Evolutionary conservation across 2,329 filamentous ascomycete species (phyloP).

Genomic region (Blastomyces percursus): DNA sequence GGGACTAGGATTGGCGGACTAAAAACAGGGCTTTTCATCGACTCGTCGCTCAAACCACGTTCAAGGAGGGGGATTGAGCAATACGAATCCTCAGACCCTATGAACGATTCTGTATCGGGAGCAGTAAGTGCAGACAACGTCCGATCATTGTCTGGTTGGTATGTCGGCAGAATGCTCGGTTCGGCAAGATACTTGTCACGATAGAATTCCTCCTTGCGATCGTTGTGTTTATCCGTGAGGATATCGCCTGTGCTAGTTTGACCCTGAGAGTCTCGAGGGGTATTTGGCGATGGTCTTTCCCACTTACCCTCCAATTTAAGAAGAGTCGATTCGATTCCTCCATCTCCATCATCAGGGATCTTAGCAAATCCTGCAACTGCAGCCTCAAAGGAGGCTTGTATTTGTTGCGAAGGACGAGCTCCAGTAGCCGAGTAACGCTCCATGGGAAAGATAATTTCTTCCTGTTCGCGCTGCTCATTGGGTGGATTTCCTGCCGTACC

Average conservation of each 20-base stretch:
- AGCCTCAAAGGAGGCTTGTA: constrained; percentile 67
- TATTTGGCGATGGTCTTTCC: constrained; percentile 39
- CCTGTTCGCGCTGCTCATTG: constrained; percentile 4
- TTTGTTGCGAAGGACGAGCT: constrained; percentile 46
- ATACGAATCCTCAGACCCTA: constrained; percentile 61
- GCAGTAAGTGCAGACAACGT: constrained; percentile 22
- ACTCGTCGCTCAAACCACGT: constrained; percentile 44
- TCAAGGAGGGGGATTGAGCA: constrained; percentile 67
- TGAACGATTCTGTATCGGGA: constrained; percentile 35
- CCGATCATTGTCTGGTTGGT: neutral
- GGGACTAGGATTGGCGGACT: constrained; percentile 16
- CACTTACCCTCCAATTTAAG: constrained; percentile 86
- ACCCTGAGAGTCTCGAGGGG: neutral
- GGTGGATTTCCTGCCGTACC: constrained; percentile 8
- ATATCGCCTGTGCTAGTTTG: neutral
- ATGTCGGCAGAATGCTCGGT: neutral
- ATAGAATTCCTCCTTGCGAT: constrained; percentile 8
- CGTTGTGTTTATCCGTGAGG: constrained; percentile 7
- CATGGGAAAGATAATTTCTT: constrained; percentile 22
- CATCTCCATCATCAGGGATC: constrained; percentile 79
- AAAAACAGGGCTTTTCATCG: constrained; percentile 37
- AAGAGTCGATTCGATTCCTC: constrained; percentile 84
- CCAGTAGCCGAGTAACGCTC: constrained; percentile 35
- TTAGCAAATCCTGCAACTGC: constrained; percentile 79
- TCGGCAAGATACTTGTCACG: neutral